A percentile compares a stretch with the other conserved stretches of the same genome.
phyloP scores from a whole-genome alignment of 805 yeast species.

The Candida ulmi region DNA sequence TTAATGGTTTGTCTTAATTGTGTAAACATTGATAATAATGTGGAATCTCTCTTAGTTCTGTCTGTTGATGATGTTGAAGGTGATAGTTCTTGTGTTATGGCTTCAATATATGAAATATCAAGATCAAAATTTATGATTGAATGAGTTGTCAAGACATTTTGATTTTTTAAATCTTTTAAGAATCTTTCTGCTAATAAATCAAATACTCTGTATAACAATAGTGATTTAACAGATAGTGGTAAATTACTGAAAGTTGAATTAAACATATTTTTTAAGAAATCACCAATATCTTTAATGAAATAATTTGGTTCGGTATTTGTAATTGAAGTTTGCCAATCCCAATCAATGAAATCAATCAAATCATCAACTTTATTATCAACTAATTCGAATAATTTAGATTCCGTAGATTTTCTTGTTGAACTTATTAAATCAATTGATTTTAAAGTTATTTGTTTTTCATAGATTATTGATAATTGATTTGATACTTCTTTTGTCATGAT shows the following conservation, averaged over 20 bases:
- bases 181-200: slow-evolving; percentile 77
- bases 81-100: slow-evolving; percentile 30
- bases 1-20: slow-evolving; percentile 79
- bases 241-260: slow-evolving; percentile 77
- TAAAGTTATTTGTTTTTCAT: slow-evolving; percentile 37
- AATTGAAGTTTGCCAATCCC: slow-evolving; percentile 66
- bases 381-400: slow-evolving; percentile 72
- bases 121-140: slow-evolving; percentile 70
- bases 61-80: slow-evolving; percentile 24
- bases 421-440: slow-evolving; percentile 51
- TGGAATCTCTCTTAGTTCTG: slow-evolving; percentile 30
- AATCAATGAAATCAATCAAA: slow-evolving; percentile 77
- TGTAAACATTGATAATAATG: slow-evolving; percentile 66
- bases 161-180: slow-evolving; percentile 49
- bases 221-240: slow-evolving; percentile 70
- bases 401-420: slow-evolving; percentile 63
- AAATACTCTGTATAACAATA: slow-evolving; percentile 80
- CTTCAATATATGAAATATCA: slow-evolving; percentile 76
- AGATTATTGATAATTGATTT: slow-evolving; percentile 28
- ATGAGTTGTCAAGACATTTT: slow-evolving; percentile 48
- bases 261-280: slow-evolving; percentile 79
- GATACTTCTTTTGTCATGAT: slow-evolving; percentile 64
- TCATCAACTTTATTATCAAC: slow-evolving; percentile 78
- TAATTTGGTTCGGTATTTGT: slow-evolving; percentile 59
- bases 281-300: slow-evolving; percentile 77